Evolutionary conservation across 1,284 basidiomycete genomes (phyloP).

Genomic region (Fomitopsis pinicola): DNA sequence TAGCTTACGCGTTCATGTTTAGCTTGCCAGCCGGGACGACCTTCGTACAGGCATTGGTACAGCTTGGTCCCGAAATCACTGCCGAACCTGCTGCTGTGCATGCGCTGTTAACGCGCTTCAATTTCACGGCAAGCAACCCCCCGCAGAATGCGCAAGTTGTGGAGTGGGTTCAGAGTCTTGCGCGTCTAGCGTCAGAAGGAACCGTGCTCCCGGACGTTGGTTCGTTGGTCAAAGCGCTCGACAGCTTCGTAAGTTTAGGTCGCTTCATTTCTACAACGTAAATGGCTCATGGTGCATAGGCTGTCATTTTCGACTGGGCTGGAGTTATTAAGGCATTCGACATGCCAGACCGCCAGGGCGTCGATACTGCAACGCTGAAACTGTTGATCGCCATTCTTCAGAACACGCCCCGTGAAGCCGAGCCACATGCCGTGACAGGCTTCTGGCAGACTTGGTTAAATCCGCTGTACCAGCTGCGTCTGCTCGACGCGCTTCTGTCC

Average conservation of each 20-base stretch:
- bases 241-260: constrained; percentile 54
- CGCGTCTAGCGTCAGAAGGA: constrained; percentile 67
- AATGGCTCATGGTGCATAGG: constrained; percentile 32
- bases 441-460: constrained; percentile 87
- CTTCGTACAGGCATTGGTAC: constrained; percentile 67
- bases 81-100: constrained; percentile 65
- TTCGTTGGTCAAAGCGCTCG: constrained; percentile 67
- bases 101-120: constrained; percentile 67
- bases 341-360: constrained; percentile 69
- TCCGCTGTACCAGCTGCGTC: constrained; percentile 79
- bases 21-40: constrained; percentile 65
- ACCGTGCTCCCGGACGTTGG: constrained; percentile 70
- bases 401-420: constrained; percentile 64
- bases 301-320: constrained; percentile 71
- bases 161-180: constrained; percentile 64
- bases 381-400: constrained; percentile 76
- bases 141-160: constrained; percentile 67
- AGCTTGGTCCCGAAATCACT: constrained; percentile 75
- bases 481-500: constrained; percentile 85
- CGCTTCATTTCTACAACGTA: constrained; percentile 13
- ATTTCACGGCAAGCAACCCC: constrained; percentile 61
- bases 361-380: constrained; percentile 80
- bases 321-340: constrained; percentile 78
- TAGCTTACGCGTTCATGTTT: constrained; percentile 8
- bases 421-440: constrained; percentile 72